phyloP scores from a whole-genome alignment of 768 basidiomycete species.

The Xanthoconium purpureum region DNA sequence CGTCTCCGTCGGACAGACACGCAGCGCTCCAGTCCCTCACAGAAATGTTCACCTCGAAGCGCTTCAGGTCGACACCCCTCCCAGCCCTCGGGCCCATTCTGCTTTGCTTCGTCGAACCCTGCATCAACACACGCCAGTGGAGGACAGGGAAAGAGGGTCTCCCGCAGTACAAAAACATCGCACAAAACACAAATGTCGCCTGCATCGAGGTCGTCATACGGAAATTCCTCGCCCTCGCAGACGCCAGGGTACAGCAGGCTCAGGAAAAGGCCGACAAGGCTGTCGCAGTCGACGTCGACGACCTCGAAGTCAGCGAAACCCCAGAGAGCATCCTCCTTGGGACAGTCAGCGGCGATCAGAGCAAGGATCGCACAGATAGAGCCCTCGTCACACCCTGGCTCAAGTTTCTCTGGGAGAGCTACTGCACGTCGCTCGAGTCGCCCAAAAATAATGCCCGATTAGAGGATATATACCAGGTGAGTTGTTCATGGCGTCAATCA shows the following conservation, averaged over 20 bases:
- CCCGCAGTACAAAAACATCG: conserved; percentile 97
- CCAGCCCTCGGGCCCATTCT: conserved; percentile 92
- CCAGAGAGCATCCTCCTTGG: conserved; percentile 89
- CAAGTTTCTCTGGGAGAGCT: conserved; percentile 97
- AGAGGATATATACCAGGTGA: conserved; percentile 90
- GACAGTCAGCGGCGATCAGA: conserved; percentile 87
- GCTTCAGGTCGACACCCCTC: conserved; percentile 88
- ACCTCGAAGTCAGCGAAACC: conserved; percentile 93
- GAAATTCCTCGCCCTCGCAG: conserved; percentile 76
- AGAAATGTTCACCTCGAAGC: conserved; percentile 93
- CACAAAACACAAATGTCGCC: conserved; percentile 86
- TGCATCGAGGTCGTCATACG: conserved; percentile 92
- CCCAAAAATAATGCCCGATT: conserved; percentile 95
- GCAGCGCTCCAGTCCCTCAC: conserved; percentile 88
- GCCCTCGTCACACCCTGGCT: conserved; percentile 96
- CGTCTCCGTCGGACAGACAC: conserved; percentile 86
- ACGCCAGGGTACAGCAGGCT: conserved; percentile 79
- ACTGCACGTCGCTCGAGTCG: conserved; percentile 91
- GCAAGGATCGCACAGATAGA: conserved; percentile 90
- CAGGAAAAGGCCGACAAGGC: conserved; percentile 82
- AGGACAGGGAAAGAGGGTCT: conserved; percentile 76
- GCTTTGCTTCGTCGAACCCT: conserved; percentile 92
- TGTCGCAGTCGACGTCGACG: conserved; percentile 82
- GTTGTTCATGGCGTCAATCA: conserved; percentile 18
- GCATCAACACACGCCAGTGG: conserved; percentile 91